A percentile compares a stretch with the other conserved stretches of the same genome.
phyloP scores from a whole-genome alignment of 257 asterid genomes.

The Gentiana dahurica region DNA sequence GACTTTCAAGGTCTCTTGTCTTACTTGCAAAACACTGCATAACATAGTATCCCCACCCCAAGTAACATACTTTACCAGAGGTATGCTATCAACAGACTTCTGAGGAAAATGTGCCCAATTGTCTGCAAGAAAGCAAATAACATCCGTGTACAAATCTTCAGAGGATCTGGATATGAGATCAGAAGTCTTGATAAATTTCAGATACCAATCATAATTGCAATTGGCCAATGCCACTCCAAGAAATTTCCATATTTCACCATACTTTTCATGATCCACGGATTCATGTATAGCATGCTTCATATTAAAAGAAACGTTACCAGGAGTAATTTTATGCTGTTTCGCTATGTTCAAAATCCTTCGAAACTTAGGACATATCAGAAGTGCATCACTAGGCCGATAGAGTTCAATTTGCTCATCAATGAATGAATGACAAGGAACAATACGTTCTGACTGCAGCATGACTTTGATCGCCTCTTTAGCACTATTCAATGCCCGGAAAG shows the following conservation, averaged over 20 bases:
- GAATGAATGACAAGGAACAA: no score
- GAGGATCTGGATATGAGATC: not conserved
- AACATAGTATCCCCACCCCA: not conserved
- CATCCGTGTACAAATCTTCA: not conserved
- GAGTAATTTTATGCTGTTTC: not conserved
- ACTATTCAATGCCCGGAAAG: no score
- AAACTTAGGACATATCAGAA: not conserved
- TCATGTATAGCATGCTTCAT: not conserved
- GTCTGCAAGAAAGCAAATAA: not conserved
- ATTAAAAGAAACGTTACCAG: not conserved
- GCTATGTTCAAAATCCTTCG: not conserved
- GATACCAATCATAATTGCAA: no score
- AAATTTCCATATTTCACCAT: no score
- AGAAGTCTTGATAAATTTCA: not conserved
- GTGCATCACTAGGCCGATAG: not conserved
- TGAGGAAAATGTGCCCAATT: not conserved
- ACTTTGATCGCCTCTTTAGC: no score
- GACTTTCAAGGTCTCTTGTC: not conserved
- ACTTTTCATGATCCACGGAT: not conserved
- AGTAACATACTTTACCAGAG: not conserved
- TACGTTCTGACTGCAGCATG: no score
- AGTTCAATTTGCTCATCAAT: not conserved
- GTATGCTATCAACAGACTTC: not conserved
- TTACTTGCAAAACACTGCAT: no score
- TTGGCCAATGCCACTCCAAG: no score